Evolutionary conservation across 129 eudicot genomes (phyloP).

Genomic region (Flaveria trinervia): DNA sequence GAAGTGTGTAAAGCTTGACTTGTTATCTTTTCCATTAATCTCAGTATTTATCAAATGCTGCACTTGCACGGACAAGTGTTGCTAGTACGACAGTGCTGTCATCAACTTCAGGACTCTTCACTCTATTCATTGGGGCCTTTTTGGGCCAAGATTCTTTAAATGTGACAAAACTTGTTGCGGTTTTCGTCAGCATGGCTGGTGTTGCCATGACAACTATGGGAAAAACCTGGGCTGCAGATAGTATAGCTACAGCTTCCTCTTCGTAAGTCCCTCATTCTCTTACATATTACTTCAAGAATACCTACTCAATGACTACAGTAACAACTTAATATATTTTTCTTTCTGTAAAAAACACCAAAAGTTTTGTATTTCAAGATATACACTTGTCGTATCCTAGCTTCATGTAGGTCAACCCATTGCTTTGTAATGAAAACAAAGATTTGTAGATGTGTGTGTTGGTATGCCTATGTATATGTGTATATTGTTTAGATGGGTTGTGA

Average conservation of each 20-base stretch:
- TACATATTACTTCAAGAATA: background rate
- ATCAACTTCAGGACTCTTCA: conserved; percentile 94
- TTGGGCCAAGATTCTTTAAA: conserved; percentile 94
- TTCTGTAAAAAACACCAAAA: background rate
- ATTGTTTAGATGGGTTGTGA: conserved; percentile 20
- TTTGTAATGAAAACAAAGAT: background rate
- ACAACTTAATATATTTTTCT: background rate
- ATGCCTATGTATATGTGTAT: background rate
- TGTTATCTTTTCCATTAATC: conserved; percentile 8
- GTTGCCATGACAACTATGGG: conserved; percentile 98
- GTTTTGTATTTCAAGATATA: background rate
- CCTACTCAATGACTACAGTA: background rate
- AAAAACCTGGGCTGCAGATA: conserved; percentile 98
- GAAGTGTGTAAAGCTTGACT: conserved; percentile 17
- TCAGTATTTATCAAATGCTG: conserved; percentile 98
- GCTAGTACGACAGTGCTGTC: conserved; percentile 98
- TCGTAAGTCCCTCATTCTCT: conserved; percentile 46
- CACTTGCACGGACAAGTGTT: conserved; percentile 97
- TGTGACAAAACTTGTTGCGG: conserved; percentile 77
- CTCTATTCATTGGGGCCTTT: conserved; percentile 93
- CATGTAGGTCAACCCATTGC: background rate
- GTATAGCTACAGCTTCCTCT: conserved; percentile 48
- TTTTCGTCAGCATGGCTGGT: conserved; percentile 96
- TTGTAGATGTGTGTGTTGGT: background rate
- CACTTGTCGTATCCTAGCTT: background rate